Base-by-base conservation (phyloP, 495 filamentous ascomycete genomes). In the Hypoxylon crocopeplum region DNA sequence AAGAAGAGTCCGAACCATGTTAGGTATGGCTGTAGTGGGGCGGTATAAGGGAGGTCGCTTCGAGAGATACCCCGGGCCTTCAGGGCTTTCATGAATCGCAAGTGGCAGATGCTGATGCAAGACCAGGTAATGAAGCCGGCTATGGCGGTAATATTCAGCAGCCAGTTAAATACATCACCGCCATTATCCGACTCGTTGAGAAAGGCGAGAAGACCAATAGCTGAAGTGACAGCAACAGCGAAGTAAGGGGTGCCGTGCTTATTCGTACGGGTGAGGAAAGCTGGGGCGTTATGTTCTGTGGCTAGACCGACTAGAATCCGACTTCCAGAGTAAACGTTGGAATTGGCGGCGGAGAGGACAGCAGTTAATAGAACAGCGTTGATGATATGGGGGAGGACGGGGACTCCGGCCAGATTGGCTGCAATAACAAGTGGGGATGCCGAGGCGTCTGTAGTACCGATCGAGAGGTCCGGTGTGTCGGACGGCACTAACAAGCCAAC, bases 341-440 rank as follows among this genome's bases (percentile, higher is more conserved):
- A 82, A 67, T 82, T 84, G 5, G 79, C 85, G 19, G 78, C 77
- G 3, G 75, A 77, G 10, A 81, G 69, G 12, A 86, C 84, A 7
- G 85, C 84, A 15, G 76, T 78, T n/a, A 88, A 79, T 38, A 90
- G 81, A 27, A 90, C 84, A 21, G 80, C 85, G 62, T 90, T 90
- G 71, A 91, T 86, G 58, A 90, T 83, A 42, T 85, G 82, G 1
- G 88, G 88, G 21, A 90, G 79, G 4, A 83, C 83, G 5, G 72
- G 74, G 58, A 90, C 83, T 56, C 86, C 86, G 3, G 88, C 88
- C 8, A 81, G 71, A 21, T 77, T 67, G 25, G 88, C 83, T 19
- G 88, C 86, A 42, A 91, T 83, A 17, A 90, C 88, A 44, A 90
- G 84, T 3, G 88, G 88, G 2, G 88, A 90, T 27, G 83, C 85